Evolutionary conservation across 2,329 filamentous ascomycete genomes (phyloP).

Genomic region (Diaporthe citriasiana): DNA sequence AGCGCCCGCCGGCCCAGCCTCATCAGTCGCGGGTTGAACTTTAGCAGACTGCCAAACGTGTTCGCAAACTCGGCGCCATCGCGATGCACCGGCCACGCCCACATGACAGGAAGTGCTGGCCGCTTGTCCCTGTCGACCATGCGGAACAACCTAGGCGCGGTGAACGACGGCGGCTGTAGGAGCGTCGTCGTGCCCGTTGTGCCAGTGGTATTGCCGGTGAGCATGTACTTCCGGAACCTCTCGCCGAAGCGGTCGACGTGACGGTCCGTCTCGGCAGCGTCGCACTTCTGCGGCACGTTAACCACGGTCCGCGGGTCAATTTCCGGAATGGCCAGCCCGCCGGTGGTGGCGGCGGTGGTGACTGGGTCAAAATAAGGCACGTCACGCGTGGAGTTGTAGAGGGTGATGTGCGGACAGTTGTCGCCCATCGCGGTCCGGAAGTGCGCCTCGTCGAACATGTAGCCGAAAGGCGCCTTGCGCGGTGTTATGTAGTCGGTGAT

Average conservation of each 20-base stretch:
- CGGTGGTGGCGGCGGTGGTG: not conserved
- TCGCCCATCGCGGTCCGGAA: slow-evolving; percentile 56
- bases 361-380: slow-evolving; percentile 53
- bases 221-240: slow-evolving; percentile 20
- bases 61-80: slow-evolving; percentile 63
- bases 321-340: slow-evolving; percentile 52
- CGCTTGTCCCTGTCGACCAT: slow-evolving; percentile 54
- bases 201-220: not conserved
- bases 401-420: slow-evolving; percentile 59
- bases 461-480: slow-evolving; percentile 55
- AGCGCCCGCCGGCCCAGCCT: slow-evolving; percentile 56
- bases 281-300: slow-evolving; percentile 50
- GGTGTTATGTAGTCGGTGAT: slow-evolving; percentile 57
- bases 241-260: slow-evolving; percentile 57
- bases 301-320: slow-evolving; percentile 57
- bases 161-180: slow-evolving; percentile 38
- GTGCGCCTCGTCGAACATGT: slow-evolving; percentile 63
- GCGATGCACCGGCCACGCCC: slow-evolving; percentile 62
- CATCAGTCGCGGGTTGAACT: slow-evolving; percentile 58
- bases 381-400: slow-evolving; percentile 55
- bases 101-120: slow-evolving; percentile 51
- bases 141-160: slow-evolving; percentile 55
- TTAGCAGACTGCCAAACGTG: slow-evolving; percentile 58
- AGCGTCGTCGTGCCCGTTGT: not conserved
- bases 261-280: slow-evolving; percentile 56